Conservation (phyloP, 2,329 filamentous ascomycete species). For the Emericellopsis cladophorae region DNA sequence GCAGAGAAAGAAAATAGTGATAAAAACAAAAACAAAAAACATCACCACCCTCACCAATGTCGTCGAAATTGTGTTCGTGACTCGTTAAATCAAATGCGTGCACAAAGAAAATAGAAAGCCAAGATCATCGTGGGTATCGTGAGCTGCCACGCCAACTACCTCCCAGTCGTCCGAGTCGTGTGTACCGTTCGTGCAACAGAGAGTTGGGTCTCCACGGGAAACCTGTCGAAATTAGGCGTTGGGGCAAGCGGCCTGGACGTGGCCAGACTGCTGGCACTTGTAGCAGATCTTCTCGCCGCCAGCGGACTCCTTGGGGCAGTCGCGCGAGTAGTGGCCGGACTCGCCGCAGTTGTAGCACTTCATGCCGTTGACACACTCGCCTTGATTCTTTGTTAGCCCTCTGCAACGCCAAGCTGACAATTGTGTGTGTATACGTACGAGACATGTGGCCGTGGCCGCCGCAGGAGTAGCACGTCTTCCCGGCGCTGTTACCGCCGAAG, state of each 20-base stretch:
- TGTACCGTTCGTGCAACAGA: constrained; percentile 2
- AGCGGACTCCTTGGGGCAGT: constrained; percentile 86
- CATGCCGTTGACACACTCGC: constrained; percentile 94
- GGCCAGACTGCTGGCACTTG: constrained; percentile 76
- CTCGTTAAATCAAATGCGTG: constrained; percentile 11
- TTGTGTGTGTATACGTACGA: constrained; percentile 35
- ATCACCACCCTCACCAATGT: background rate
- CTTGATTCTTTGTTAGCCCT: constrained; percentile 20
- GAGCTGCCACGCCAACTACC: constrained; percentile 26
- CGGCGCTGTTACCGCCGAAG: constrained; percentile 37
- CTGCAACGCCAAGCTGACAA: background rate
- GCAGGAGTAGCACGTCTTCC: constrained; percentile 96
- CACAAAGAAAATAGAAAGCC: constrained; percentile 9
- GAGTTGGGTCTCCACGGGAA: constrained; percentile 5
- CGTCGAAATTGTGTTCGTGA: background rate
- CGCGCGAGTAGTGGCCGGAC: constrained; percentile 86
- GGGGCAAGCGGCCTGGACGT: constrained; percentile 90
- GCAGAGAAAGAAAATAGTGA: constrained; percentile 2
- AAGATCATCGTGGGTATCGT: constrained; percentile 26
- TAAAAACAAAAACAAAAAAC: constrained; percentile 1
- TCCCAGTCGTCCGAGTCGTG: constrained; percentile 6
- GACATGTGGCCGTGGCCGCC: constrained; percentile 96
- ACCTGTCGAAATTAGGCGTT: constrained; percentile 43
- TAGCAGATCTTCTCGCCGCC: constrained; percentile 94
- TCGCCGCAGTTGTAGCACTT: constrained; percentile 99